A percentile compares a stretch with the other conserved stretches of the same genome.
phyloP scores from a whole-genome alignment of 169 alveolate species.

The Plasmodium knowlesi region DNA sequence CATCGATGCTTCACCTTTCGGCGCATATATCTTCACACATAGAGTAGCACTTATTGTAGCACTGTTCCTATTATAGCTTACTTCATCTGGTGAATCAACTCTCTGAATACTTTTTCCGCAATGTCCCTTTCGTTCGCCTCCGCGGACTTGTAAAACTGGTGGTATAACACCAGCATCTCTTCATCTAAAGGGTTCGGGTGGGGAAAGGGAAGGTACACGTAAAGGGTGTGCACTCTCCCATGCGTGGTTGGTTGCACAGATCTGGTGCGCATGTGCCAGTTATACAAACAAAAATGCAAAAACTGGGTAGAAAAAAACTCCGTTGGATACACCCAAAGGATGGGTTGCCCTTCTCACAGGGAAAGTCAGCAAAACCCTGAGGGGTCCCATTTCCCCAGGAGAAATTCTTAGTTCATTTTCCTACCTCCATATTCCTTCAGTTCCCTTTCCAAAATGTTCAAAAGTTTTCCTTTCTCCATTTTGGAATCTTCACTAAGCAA shows the following conservation, averaged over 20 bases:
- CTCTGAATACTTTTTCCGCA: conserved; percentile 28
- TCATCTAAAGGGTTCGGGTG: conserved; percentile 26
- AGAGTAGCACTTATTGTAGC: background rate
- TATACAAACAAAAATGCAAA: background rate
- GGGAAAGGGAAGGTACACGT: background rate
- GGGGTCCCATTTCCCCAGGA: background rate
- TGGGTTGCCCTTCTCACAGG: background rate
- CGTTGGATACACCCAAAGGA: background rate
- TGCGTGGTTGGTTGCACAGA: background rate
- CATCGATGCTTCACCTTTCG: background rate
- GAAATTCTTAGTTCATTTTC: background rate
- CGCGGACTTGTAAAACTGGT: conserved; percentile 45
- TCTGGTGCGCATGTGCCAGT: background rate
- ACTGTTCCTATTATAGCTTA: background rate
- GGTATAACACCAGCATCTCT: conserved; percentile 40
- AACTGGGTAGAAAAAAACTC: background rate
- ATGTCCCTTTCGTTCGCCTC: conserved; percentile 31
- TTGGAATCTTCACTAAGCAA: background rate
- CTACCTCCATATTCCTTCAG: conserved; percentile 68
- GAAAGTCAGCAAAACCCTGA: background rate
- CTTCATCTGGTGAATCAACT: conserved; percentile 51
- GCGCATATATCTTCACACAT: background rate
- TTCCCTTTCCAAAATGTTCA: conserved; percentile 53
- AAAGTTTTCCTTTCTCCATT: conserved; percentile 59
- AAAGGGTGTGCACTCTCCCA: background rate